phyloP scores from a whole-genome alignment of 202 grass and related monocot genomes.

The Musa balbisiana region DNA sequence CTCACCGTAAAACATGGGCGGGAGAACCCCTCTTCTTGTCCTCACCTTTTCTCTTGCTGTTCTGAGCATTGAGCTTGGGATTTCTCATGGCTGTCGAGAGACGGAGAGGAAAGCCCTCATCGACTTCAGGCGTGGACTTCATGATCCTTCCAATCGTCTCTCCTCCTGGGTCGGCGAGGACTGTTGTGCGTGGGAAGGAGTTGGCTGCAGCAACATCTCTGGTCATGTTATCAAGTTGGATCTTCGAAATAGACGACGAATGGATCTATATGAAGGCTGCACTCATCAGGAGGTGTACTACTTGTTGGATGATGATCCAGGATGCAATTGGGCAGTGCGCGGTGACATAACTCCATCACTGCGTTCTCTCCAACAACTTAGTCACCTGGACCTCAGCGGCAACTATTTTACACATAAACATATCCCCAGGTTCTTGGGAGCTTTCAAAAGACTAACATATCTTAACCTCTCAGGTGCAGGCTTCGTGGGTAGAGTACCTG shows the following conservation, averaged over 20 bases:
- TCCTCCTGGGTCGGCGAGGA: slow-evolving; percentile 30
- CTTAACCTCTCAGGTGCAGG: background rate
- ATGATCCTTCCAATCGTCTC: slow-evolving; percentile 17
- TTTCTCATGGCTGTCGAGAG: too few species aligned
- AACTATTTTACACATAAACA: background rate
- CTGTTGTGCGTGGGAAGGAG: slow-evolving; percentile 35
- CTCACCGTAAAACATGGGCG: too few species aligned
- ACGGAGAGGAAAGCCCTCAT: too few species aligned
- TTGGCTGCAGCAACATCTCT: slow-evolving; percentile 28
- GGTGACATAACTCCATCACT: slow-evolving; percentile 28
- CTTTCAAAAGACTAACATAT: slow-evolving; percentile 4
- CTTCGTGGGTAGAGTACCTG: slow-evolving; percentile 11
- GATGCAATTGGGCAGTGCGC: background rate
- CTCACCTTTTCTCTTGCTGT: too few species aligned
- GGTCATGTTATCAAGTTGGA: slow-evolving; percentile 26
- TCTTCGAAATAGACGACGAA: background rate
- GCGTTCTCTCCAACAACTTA: slow-evolving; percentile 12
- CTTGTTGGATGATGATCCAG: too few species aligned
- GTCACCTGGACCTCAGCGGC: background rate
- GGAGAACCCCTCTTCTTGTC: too few species aligned
- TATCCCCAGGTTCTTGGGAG: background rate
- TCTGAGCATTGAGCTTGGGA: too few species aligned
- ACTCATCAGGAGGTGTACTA: too few species aligned
- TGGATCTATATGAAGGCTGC: too few species aligned
- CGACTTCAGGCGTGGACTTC: slow-evolving; percentile 18